phyloP scores from a whole-genome alignment of 495 filamentous ascomycete genomes.

The Apiosordaria backusii region DNA sequence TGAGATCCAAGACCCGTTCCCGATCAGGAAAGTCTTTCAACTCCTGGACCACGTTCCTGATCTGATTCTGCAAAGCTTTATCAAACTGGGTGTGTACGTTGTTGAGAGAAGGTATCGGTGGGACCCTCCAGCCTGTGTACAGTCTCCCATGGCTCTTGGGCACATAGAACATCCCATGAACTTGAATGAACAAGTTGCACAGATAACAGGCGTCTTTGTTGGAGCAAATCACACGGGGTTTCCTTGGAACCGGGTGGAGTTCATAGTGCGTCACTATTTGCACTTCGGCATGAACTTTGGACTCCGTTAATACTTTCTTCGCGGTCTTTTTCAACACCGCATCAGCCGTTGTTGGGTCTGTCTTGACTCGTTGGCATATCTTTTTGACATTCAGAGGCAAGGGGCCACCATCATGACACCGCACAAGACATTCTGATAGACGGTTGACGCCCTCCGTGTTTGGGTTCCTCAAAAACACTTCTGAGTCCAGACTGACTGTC shows the following conservation, averaged over 20 bases:
- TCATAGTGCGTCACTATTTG: conserved; percentile 46
- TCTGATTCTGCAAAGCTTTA: conserved; percentile 8
- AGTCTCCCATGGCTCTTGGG: conserved; percentile 41
- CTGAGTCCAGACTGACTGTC: conserved; percentile 22
- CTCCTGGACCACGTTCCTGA: not conserved
- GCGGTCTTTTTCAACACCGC: not conserved
- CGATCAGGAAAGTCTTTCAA: not conserved
- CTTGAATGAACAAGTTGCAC: conserved; percentile 42
- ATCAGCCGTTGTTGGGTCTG: not conserved
- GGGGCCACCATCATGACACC: not conserved
- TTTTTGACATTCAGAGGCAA: not conserved
- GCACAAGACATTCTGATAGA: conserved; percentile 7
- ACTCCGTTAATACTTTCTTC: conserved; percentile 24
- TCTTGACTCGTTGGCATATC: not conserved
- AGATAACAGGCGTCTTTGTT: conserved; percentile 52
- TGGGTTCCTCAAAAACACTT: conserved; percentile 22
- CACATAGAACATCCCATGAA: conserved; percentile 40
- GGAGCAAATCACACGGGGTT: conserved; percentile 46
- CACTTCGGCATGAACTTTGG: conserved; percentile 50
- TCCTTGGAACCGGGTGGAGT: conserved; percentile 17
- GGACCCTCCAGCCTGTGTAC: conserved; percentile 39
- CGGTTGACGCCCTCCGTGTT: not conserved
- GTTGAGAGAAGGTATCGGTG: conserved; percentile 8
- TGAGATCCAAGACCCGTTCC: not conserved
- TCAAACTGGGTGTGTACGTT: conserved; percentile 12